These are phyloP conservation scores for Platanthera guangdongensis DNA, from an alignment of 106 monocot species.

Conservation along the genomic window DNA sequence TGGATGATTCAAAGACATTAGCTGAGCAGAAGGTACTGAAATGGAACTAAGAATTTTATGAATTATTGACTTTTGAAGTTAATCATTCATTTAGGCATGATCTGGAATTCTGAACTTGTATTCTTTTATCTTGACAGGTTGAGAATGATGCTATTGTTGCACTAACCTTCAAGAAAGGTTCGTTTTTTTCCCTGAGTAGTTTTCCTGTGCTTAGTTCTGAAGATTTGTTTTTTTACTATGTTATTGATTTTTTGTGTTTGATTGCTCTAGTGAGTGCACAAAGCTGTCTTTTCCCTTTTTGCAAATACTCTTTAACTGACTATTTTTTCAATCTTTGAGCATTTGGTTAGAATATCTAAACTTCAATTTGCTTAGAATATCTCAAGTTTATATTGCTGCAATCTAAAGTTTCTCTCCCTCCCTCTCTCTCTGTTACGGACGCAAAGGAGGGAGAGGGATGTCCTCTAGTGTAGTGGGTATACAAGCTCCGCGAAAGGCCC, in stretches of 20 bases:
- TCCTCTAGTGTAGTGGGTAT: too few species aligned
- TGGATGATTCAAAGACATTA: constrained; percentile 86
- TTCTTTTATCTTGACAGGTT: constrained; percentile 38
- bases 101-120: not conserved
- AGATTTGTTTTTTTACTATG: not conserved
- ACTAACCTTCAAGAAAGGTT: constrained; percentile 73
- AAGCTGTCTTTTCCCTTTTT: not conserved
- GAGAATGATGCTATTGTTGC: constrained; percentile 90
- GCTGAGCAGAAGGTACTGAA: constrained; percentile 81
- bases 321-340: not conserved
- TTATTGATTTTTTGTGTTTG: not conserved
- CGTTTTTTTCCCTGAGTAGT: constrained; percentile 4
- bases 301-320: not conserved
- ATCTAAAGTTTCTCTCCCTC: too few species aligned
- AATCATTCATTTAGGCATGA: not conserved
- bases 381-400: not conserved
- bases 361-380: not conserved
- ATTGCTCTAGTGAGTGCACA: not conserved
- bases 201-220: not conserved
- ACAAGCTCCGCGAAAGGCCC: too few species aligned
- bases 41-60: not conserved
- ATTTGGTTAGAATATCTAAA: not conserved
- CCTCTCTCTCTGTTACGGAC: too few species aligned
- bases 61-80: not conserved
- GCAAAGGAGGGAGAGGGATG: too few species aligned